Evolutionary conservation across 1,139 yeast genomes (phyloP).

Genomic region (Sugiyamaella pinicola): DNA sequence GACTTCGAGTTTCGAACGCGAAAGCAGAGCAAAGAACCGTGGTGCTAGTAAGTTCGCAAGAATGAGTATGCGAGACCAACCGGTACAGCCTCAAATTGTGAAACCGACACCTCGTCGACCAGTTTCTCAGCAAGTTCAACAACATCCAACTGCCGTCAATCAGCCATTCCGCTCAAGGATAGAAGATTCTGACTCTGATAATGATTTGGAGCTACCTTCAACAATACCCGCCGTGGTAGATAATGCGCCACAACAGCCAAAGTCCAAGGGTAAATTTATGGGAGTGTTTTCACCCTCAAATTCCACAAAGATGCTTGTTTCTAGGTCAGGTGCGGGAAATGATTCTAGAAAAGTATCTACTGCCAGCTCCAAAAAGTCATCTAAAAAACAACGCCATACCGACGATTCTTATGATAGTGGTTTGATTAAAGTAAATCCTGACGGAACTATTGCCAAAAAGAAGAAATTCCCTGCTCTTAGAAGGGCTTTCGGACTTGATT

Average conservation of each 20-base stretch:
- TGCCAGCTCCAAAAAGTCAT: slow-evolving; percentile 3
- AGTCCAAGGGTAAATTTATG: slow-evolving; percentile 25
- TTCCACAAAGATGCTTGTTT: slow-evolving; percentile 36
- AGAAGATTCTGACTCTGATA: slow-evolving; percentile 43
- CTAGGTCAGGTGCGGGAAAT: slow-evolving; percentile 18
- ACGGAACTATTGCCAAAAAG: slow-evolving; percentile 22
- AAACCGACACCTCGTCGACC: slow-evolving; percentile 15
- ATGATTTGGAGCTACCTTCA: slow-evolving; percentile 27
- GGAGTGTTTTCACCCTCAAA: slow-evolving; percentile 39
- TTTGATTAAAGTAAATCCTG: slow-evolving; percentile 20
- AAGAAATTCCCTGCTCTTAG: slow-evolving; percentile 37
- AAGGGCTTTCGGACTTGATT: slow-evolving; percentile 35
- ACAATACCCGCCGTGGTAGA: background rate
- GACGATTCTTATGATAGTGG: slow-evolving; percentile 13
- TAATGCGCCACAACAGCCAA: slow-evolving; percentile 1
- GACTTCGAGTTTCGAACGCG: slow-evolving; percentile 22
- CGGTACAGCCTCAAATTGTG: slow-evolving; percentile 4
- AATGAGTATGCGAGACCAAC: slow-evolving; percentile 20
- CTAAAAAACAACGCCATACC: background rate
- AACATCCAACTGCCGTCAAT: slow-evolving; percentile 10
- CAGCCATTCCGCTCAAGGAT: slow-evolving; percentile 39
- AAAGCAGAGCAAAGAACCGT: slow-evolving; percentile 4
- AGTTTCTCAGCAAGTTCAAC: slow-evolving; percentile 7
- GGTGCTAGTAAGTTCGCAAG: slow-evolving; percentile 13
- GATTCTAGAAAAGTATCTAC: slow-evolving; percentile 9